Conservation (phyloP, 331 rosid genomes). For the Erythrophleum ivorense region DNA sequence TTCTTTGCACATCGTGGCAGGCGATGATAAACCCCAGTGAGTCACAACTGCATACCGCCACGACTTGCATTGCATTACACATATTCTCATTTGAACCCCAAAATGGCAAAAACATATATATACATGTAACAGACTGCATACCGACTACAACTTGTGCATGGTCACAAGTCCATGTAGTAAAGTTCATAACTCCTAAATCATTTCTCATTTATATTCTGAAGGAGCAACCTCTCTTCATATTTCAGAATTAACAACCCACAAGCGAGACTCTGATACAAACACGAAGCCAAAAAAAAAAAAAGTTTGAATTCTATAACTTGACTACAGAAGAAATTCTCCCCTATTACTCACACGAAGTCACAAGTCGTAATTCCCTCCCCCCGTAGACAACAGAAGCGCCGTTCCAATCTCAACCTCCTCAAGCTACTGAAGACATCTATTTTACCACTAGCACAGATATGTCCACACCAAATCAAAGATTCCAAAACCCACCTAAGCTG, state of each 20-base stretch:
- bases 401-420: background rate
- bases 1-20: background rate
- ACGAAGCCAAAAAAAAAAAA: background rate
- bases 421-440: background rate
- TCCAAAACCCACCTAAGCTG: slow-evolving; percentile 5
- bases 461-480: slow-evolving; percentile 1
- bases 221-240: background rate
- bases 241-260: background rate
- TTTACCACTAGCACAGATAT: background rate
- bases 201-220: background rate
- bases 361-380: background rate
- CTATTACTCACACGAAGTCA: background rate
- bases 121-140: background rate
- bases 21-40: background rate
- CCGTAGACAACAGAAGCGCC: background rate
- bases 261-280: slow-evolving; percentile 9
- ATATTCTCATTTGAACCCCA: background rate
- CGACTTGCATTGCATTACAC: background rate
- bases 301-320: background rate
- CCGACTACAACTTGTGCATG: background rate
- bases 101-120: background rate
- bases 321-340: background rate
- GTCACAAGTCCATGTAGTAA: background rate
- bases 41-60: background rate
- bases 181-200: background rate